Evolutionary conservation across 331 rosid genomes (phyloP), one percentile per base, ranked within the genome.

Genomic region (Ulmus americana): DNA sequence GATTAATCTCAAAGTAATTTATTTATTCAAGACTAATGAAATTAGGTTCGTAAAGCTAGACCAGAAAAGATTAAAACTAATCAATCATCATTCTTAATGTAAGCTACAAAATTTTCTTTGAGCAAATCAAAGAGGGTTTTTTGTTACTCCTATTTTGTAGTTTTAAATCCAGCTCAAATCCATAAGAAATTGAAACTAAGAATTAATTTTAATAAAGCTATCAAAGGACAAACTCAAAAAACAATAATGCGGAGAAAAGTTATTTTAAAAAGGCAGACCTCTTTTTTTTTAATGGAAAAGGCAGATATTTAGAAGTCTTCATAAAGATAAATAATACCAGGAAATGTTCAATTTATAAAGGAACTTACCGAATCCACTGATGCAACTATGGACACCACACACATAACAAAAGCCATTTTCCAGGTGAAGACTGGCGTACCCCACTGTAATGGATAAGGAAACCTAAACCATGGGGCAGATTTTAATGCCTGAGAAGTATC

Each of bases 361-460:
- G 71, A 79, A 81, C 99, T 85, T 74, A 94, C 99, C 86, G 97
- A 94, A 79, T 94, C 99, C 68, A 87, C 99, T 12, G 99, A 84
- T 67, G 99, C 77, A 64, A 94, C 87, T 63, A 94, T 18, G 39
- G 99, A 94, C 69, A 87, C 97, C 76, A 84, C 91, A 75, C 95
- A 94, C 99, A 90, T 94, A 45, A 94, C 84, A 74, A 94, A 70
- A 68, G 97, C 90, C 95, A 85, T 81, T 82, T 90, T 90, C 99
- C 99, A 94, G 77, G 83, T 83, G 79, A 94, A 94, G 79, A 94
- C 96, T 35, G 99, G 99, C 59, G 97, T 82, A 63, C 99, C 99
- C 97, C 99, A 94, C 78, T 94, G 99, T 58, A 94, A 71, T 1
- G 99, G 99, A 73, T 90, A 94, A 41, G 99, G 99, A 82, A 94